phyloP scores from a whole-genome alignment of 345 rosid species.

The Linum lewisii region DNA sequence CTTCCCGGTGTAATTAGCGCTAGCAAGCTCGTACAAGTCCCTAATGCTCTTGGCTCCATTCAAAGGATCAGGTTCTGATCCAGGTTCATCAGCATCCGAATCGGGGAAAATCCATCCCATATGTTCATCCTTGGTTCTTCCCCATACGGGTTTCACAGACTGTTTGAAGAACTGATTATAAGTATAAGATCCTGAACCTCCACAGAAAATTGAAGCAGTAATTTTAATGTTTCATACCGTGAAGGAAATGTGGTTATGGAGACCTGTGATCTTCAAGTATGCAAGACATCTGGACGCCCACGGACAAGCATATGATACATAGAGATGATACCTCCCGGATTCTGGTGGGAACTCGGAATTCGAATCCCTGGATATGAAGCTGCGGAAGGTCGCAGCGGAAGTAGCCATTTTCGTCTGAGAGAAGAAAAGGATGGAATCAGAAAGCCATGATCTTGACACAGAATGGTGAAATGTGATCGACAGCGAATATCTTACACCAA shows the following conservation, averaged over 20 bases:
- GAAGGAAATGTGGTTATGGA: constrained; percentile 61
- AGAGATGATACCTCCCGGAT: constrained; percentile 86
- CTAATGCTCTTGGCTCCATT: constrained; percentile 71
- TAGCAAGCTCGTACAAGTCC: constrained; percentile 73
- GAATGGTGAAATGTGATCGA: no score
- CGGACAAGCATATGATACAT: constrained; percentile 89
- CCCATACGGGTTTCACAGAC: constrained; percentile 87
- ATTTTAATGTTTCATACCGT: constrained; percentile 42
- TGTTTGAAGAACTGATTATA: constrained; percentile 7
- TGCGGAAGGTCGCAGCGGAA: constrained; percentile 70
- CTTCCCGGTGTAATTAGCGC: constrained; percentile 63
- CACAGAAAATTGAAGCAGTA: no score
- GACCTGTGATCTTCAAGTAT: constrained; percentile 74
- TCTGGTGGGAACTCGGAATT: constrained; percentile 66
- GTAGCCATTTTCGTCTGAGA: no score
- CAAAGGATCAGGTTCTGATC: constrained; percentile 64
- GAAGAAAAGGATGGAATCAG: no score
- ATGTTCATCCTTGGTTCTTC: constrained; percentile 77
- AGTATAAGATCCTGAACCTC: no score
- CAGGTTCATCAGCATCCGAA: constrained; percentile 49
- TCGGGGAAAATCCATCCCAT: constrained; percentile 85
- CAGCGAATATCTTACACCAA: no score
- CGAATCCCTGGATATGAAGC: constrained; percentile 47
- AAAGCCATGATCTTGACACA: no score
- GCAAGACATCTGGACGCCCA: constrained; percentile 92